Conservation (phyloP, 139 green algal genomes). For the Micractinium sp. region DNA sequence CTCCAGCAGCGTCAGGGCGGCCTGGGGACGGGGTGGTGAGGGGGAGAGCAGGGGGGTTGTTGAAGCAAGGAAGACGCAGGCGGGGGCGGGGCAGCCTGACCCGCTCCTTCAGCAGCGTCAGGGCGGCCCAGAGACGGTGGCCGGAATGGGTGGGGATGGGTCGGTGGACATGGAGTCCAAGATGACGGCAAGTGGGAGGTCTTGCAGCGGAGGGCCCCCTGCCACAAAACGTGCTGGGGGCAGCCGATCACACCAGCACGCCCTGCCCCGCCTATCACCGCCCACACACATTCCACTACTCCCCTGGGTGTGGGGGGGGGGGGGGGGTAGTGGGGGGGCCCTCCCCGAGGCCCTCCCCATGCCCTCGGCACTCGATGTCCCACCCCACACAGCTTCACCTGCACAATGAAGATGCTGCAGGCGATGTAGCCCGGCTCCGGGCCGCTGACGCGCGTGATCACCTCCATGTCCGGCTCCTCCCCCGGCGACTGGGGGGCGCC, state of each 20-base stretch:
- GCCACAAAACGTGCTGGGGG: no score
- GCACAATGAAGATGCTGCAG: conserved; percentile 63
- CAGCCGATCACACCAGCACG: no score
- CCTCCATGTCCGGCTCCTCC: conserved; percentile 32
- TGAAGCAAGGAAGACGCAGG: neutral
- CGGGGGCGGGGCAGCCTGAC: neutral
- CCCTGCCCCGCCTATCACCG: no score
- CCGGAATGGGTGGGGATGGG: no score
- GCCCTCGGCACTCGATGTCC: neutral
- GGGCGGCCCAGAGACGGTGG: no score
- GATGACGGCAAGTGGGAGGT: no score
- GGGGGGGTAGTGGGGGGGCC: neutral
- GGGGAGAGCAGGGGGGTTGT: neutral
- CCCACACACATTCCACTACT: no score
- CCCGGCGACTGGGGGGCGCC: neutral
- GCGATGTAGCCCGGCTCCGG: conserved; percentile 74
- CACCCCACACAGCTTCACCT: neutral
- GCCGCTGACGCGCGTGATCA: conserved; percentile 42
- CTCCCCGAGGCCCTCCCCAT: neutral
- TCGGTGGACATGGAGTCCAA: no score
- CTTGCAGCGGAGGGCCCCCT: no score
- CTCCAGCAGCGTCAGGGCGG: conserved; percentile 59
- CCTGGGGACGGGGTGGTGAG: conserved; percentile 21
- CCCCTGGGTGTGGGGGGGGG: neutral
- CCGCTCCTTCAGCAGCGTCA: conserved; percentile 60